Base-by-base conservation (phyloP, 768 basidiomycete genomes). In the Albatrellus ellisii region DNA sequence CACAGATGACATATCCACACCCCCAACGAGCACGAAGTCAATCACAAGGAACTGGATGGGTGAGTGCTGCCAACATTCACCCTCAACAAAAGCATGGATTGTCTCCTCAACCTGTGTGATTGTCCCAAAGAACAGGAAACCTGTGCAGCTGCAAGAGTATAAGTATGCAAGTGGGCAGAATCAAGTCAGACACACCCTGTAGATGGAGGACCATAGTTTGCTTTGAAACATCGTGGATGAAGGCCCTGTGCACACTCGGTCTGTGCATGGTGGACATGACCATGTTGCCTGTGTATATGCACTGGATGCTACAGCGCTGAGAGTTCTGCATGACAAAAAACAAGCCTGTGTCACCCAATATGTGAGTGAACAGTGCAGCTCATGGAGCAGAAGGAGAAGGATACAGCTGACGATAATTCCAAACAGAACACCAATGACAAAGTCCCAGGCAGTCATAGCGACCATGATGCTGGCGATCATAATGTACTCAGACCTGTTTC, bases 321-420 rank as follows among this genome's bases (percentile, higher is more conserved):
- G 91, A 95, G 45, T 86, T 94, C 54, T 94, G 88, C 2, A 98
- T 70, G n/a, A 99, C 94, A 54, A 99, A 99, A 65, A 94, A 95
- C 60, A 97, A 69, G 53, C 82, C 86, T 87, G 43, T 4, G 15
- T 29, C 7, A 39, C 9, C 29, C 12, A 41, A 11, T 7, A 22
- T 9, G 14, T 21, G 17, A 45, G n/a, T n/a, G n/a, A n/a, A n/a
- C n/a, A n/a, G n/a, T n/a, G n/a, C n/a, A n/a, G n/a, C n/a, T n/a
- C 11, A 2, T 32, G 35, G 24, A n/a, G 27, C 36, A 11, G 4
- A 14, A 21, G 17, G 15, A 28, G 12, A 26, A 35, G 8, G 0
- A 64, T 59, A 81, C 90, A 95, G 53, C 88, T 88, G 43, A 91
- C 77, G 42, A 94, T 65, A 54, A 98, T 87, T 4, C 94, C 94